phyloP scores from a whole-genome alignment of 192 early-diverging fungal species.

The Coemansia sp. region DNA sequence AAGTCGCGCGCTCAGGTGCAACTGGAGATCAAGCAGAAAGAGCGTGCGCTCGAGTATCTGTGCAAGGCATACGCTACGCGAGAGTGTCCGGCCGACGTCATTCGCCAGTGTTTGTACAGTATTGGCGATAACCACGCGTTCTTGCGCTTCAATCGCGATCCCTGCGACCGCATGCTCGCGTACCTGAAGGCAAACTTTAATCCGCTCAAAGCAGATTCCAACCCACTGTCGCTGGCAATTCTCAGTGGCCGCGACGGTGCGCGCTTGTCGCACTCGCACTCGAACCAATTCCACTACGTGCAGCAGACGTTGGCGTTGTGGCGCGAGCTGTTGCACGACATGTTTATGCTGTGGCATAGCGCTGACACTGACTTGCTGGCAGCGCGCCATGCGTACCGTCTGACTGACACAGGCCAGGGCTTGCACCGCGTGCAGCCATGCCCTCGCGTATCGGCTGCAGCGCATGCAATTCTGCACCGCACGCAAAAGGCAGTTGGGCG shows the following conservation, averaged over 20 bases:
- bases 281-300: slow-evolving; percentile 91
- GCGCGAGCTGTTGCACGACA: slow-evolving; percentile 95
- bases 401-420: slow-evolving; percentile 96
- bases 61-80: slow-evolving; percentile 72
- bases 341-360: slow-evolving; percentile 94
- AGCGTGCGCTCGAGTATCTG: slow-evolving; percentile 85
- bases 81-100: slow-evolving; percentile 63
- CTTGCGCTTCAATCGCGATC: slow-evolving; percentile 85
- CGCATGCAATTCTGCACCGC: slow-evolving; percentile 77
- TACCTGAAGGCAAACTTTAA: slow-evolving; percentile 75
- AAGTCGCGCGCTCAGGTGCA: slow-evolving; percentile 70
- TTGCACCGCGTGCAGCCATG: slow-evolving; percentile 92
- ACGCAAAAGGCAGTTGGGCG: slow-evolving; percentile 79
- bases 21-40: slow-evolving; percentile 85
- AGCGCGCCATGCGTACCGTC: slow-evolving; percentile 71
- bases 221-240: slow-evolving; percentile 77
- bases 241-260: slow-evolving; percentile 77
- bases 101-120: slow-evolving; percentile 86
- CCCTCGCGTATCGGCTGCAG: slow-evolving; percentile 75
- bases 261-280: slow-evolving; percentile 88
- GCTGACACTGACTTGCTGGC: slow-evolving; percentile 86
- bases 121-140: slow-evolving; percentile 98
- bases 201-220: slow-evolving; percentile 61
- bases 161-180: slow-evolving; percentile 87
- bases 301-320: slow-evolving; percentile 92